A percentile compares a stretch with the other conserved stretches of the same genome.
phyloP scores from a whole-genome alignment of 495 filamentous ascomycete species.

The Aspergillus cavernicola region DNA sequence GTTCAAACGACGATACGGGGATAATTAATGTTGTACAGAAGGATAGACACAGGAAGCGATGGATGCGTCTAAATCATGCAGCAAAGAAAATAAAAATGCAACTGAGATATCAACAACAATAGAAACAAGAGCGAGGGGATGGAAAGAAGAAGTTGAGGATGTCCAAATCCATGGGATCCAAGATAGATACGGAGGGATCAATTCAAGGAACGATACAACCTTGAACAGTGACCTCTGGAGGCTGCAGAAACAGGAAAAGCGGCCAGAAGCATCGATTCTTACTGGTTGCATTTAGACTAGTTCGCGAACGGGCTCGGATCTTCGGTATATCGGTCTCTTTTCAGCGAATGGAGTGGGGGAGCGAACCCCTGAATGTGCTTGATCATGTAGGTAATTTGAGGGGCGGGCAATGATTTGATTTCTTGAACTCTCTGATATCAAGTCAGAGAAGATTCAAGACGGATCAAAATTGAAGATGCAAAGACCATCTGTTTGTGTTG shows the following conservation, averaged over 20 bases:
- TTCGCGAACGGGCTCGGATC: slow-evolving; percentile 8
- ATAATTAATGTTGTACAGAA: slow-evolving; percentile 20
- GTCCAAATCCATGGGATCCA: neutral
- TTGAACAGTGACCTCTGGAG: too few species aligned
- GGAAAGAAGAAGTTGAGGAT: neutral
- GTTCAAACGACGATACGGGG: slow-evolving; percentile 12
- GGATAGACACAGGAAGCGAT: slow-evolving; percentile 7
- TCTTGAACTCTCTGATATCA: neutral
- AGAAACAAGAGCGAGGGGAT: neutral
- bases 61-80: slow-evolving; percentile 5
- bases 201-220: too few species aligned
- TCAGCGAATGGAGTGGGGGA: slow-evolving; percentile 5
- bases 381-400: neutral
- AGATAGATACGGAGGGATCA: too few species aligned
- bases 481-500: slow-evolving; percentile 7
- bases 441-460: neutral
- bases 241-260: neutral
- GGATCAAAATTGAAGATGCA: too few species aligned
- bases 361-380: slow-evolving; percentile 12
- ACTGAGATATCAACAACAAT: slow-evolving; percentile 4
- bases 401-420: neutral
- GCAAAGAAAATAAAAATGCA: slow-evolving; percentile 14
- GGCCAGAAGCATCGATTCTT: neutral
- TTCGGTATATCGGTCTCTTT: slow-evolving; percentile 9
- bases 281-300: slow-evolving; percentile 9